phyloP scores from a whole-genome alignment of 495 filamentous ascomycete species.

The Podospora appendiculata region DNA sequence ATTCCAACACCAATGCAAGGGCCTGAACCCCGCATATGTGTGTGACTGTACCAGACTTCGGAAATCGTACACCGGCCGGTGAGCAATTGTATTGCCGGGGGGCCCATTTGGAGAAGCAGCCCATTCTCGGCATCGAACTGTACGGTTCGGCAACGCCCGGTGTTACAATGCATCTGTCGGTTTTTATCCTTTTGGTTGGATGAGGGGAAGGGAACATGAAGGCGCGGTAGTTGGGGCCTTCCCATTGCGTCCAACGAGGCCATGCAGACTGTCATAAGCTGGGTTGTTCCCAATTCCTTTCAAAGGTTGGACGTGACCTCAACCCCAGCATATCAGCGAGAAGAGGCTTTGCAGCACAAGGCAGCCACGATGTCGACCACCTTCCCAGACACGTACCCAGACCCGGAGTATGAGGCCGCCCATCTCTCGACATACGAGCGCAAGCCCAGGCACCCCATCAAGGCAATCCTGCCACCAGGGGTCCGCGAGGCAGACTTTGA shows the following conservation, averaged over 20 bases:
- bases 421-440: conserved; percentile 18
- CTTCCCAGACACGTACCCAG: conserved; percentile 13
- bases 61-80: background rate
- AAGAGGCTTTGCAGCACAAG: background rate
- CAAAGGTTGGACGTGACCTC: no score
- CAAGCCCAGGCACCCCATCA: conserved; percentile 12
- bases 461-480: conserved; percentile 31
- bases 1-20: background rate
- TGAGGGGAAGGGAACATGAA: no score
- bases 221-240: no score
- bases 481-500: conserved; percentile 25
- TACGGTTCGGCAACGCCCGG: no score
- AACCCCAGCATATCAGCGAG: background rate
- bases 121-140: no score
- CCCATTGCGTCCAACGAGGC: no score
- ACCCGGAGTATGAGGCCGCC: conserved; percentile 18
- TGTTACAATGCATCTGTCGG: no score
- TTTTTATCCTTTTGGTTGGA: no score
- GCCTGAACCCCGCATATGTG: background rate
- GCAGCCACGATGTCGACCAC: conserved; percentile 11
- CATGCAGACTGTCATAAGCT: no score
- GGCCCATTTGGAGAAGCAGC: background rate
- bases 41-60: background rate
- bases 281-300: no score
- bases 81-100: background rate